These are phyloP conservation scores for Trichophyton equinum DNA, from an alignment of 2,329 filamentous ascomycete species.

Conservation along the genomic window DNA sequence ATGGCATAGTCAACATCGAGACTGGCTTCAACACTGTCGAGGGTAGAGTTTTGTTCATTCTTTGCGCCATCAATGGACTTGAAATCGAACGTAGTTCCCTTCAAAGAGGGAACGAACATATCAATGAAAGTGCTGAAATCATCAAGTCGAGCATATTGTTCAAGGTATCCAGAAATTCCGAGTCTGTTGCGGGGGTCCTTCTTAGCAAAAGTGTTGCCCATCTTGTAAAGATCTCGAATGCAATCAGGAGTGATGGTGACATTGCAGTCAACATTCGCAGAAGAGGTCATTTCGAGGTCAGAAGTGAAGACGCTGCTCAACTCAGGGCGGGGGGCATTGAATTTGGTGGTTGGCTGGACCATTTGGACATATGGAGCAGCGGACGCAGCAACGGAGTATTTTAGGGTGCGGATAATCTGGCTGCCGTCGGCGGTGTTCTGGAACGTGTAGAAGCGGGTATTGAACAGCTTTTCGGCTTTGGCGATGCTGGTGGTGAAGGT, in stretches of 20 bases:
- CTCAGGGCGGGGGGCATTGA: conserved; percentile 40
- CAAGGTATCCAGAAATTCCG: conserved; percentile 39
- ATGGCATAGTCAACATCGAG: conserved; percentile 52
- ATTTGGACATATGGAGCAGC: conserved; percentile 46
- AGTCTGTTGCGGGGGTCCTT: conserved; percentile 29
- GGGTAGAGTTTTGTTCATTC: conserved; percentile 38
- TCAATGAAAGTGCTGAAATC: conserved; percentile 47
- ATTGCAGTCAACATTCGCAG: conserved; percentile 24
- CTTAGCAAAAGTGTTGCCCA: conserved; percentile 26
- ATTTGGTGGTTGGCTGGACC: conserved; percentile 54
- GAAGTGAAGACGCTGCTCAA: conserved; percentile 22
- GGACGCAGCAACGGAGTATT: conserved; percentile 49
- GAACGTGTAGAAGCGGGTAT: conserved; percentile 9
- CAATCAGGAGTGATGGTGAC: conserved; percentile 37
- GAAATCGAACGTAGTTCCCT: conserved; percentile 44
- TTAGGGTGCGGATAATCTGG: conserved; percentile 44
- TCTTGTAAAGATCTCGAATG: conserved; percentile 38
- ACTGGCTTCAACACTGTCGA: conserved; percentile 45
- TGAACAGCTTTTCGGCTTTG: conserved; percentile 9
- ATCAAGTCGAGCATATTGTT: conserved; percentile 39
- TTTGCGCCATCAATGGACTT: conserved; percentile 45
- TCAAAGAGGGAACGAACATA: conserved; percentile 42
- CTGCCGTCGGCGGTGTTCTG: conserved; percentile 36
- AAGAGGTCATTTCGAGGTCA: conserved; percentile 8
- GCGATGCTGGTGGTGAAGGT: conserved; percentile 32